Evolutionary conservation across 805 yeast species (phyloP), one percentile per base, ranked within the genome.

Genomic region (Candida chilensis): DNA sequence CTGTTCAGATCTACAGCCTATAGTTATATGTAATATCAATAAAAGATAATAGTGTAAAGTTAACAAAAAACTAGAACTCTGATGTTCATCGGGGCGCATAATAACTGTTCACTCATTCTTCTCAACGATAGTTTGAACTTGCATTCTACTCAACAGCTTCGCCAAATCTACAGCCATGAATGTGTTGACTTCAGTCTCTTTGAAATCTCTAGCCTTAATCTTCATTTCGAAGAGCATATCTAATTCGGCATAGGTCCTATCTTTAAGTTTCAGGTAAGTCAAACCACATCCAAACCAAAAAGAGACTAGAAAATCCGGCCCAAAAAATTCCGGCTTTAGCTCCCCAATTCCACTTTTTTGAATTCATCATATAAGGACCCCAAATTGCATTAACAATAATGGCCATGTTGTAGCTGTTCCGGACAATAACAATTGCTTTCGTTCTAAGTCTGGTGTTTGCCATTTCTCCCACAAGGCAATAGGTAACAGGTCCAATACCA

Each of bases 401-500:
- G 4, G 44, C 47, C 20, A 59, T 27, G 28, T 56, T 49, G 29
- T 57, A 52, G 20, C 47, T 42, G 24, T 56, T 48, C 32, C 67
- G 58, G 1, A 68, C 64, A 17, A 66, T 32, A 10, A 60, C 60
- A 22, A 64, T 49, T 0, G 70, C 50, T 40, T 65, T 63, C 14
- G 62, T 42, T 36, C 71, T 52, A 29, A 67, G 45, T 33, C 57
- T 54, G 4, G 64, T 44, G 5, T 68, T 53, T 8, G 69, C 54
- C 20, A 63, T 45, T 39, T 67, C 72, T 3, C 69, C 48, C 12
- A 54, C 57, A 29, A 64, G 42, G 20, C 60, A 50, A 36, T 54
- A 64, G 17, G 60, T 50, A 8, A 65, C 51, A 5, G 74, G 70
- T 10, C 71, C 72, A 30, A 56, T 37, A 13, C 65, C 58, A 37